phyloP scores from a whole-genome alignment of 305 asterid genomes.

The Plantago coronopus region DNA sequence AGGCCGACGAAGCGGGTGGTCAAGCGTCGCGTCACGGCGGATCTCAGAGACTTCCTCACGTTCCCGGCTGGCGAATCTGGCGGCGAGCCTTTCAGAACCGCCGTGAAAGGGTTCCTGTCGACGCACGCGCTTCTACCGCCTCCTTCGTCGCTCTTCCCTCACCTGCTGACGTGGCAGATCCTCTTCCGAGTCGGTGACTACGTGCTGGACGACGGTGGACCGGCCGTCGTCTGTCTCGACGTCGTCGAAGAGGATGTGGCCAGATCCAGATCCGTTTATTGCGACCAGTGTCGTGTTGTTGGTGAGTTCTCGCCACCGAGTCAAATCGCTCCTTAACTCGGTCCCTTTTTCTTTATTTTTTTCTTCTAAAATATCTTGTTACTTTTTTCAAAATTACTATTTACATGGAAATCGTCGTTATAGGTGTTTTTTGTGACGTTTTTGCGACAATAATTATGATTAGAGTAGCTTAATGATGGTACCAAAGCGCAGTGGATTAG shows the following conservation, averaged over 20 bases:
- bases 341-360: neutral
- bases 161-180: constrained; percentile 83
- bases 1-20: constrained; percentile 65
- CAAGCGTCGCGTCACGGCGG: constrained; percentile 85
- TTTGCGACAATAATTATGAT: neutral
- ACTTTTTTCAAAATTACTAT: neutral
- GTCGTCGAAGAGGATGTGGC: constrained; percentile 90
- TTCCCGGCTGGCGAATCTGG: constrained; percentile 48
- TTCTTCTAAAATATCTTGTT: neutral
- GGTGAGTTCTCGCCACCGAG: constrained; percentile 48
- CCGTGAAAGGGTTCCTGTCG: constrained; percentile 49
- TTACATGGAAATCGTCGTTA: no score
- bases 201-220: constrained; percentile 41
- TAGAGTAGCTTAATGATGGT: no score
- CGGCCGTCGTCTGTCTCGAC: constrained; percentile 64
- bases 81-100: constrained; percentile 51
- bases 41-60: constrained; percentile 63
- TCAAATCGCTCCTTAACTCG: constrained; percentile 7
- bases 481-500: no score
- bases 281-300: constrained; percentile 98
- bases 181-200: constrained; percentile 72
- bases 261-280: constrained; percentile 84
- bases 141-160: constrained; percentile 75
- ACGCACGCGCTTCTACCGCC: constrained; percentile 70
- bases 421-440: neutral